phyloP scores from a whole-genome alignment of 495 filamentous ascomycete genomes.

The Talaromyces borbonicus region DNA sequence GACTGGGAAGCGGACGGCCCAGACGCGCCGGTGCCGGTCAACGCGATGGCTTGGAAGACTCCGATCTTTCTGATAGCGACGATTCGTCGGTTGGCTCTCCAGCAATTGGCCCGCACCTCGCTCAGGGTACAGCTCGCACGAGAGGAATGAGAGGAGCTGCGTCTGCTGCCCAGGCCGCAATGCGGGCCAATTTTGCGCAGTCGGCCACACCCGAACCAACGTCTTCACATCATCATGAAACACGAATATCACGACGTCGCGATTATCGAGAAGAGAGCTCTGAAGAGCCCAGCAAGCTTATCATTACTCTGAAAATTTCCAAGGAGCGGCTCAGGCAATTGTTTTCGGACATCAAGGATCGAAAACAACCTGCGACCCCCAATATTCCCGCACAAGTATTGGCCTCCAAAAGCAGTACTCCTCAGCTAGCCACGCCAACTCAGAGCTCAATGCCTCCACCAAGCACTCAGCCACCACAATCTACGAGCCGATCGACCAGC shows the following conservation, averaged over 20 bases:
- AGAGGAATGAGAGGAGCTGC: slow-evolving; percentile 79
- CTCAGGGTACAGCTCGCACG: slow-evolving; percentile 74
- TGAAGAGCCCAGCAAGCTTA: slow-evolving; percentile 49
- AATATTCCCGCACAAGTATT: slow-evolving; percentile 18
- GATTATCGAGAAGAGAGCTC: slow-evolving; percentile 61
- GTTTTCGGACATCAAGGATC: slow-evolving; percentile 38
- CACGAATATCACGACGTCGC: slow-evolving; percentile 53
- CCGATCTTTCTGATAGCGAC: slow-evolving; percentile 80
- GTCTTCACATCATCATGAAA: slow-evolving; percentile 64
- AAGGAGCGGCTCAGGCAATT: slow-evolving; percentile 53
- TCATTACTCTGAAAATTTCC: slow-evolving; percentile 64
- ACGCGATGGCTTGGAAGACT: slow-evolving; percentile 62
- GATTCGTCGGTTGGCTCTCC: slow-evolving; percentile 83
- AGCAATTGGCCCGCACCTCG: slow-evolving; percentile 54
- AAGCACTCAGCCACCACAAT: slow-evolving; percentile 23
- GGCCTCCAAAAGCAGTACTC: slow-evolving; percentile 42
- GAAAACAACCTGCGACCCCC: slow-evolving; percentile 24
- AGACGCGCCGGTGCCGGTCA: slow-evolving; percentile 36
- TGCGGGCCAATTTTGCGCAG: slow-evolving; percentile 65
- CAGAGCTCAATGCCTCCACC: slow-evolving; percentile 54
- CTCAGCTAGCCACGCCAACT: slow-evolving; percentile 41
- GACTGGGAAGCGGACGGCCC: slow-evolving; percentile 46
- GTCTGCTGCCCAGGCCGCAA: slow-evolving; percentile 64
- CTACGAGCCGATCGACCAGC: slow-evolving; percentile 25
- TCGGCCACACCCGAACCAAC: slow-evolving; percentile 83